These are phyloP conservation scores for Coemansia sp. DNA, from an alignment of 192 early-diverging fungal genomes.

Conservation along the genomic window DNA sequence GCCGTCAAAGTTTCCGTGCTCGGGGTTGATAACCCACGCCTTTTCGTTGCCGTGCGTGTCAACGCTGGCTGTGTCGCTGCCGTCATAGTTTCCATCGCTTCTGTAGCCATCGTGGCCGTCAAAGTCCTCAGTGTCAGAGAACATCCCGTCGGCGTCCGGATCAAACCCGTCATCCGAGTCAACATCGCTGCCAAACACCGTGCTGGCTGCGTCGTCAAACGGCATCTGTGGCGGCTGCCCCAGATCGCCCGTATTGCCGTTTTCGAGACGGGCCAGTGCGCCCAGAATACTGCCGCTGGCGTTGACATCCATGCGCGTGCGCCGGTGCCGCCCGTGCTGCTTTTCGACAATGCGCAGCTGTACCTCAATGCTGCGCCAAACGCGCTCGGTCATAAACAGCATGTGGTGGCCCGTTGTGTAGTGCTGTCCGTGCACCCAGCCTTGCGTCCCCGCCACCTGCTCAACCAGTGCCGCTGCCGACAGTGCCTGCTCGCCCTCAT, in stretches of 20 bases:
- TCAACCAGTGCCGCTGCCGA: slow-evolving; percentile 19
- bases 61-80: neutral
- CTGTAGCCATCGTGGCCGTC: slow-evolving; percentile 4
- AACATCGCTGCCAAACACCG: slow-evolving; percentile 31
- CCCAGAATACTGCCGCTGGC: slow-evolving; percentile 25
- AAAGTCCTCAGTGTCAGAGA: slow-evolving; percentile 6
- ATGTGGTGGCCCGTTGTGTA: slow-evolving; percentile 55
- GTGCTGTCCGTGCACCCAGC: slow-evolving; percentile 52
- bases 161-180: slow-evolving; percentile 17
- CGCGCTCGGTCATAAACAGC: slow-evolving; percentile 62
- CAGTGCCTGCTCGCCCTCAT: neutral
- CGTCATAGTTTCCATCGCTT: neutral
- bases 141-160: slow-evolving; percentile 15
- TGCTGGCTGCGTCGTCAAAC: slow-evolving; percentile 33
- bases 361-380: slow-evolving; percentile 67
- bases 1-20: slow-evolving; percentile 20
- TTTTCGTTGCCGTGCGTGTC: slow-evolving; percentile 1
- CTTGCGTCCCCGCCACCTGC: slow-evolving; percentile 37
- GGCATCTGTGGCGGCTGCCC: slow-evolving; percentile 18
- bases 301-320: neutral
- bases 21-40: slow-evolving; percentile 1
- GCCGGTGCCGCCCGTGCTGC: slow-evolving; percentile 21
- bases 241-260: slow-evolving; percentile 11
- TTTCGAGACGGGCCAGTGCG: slow-evolving; percentile 23
- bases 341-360: slow-evolving; percentile 59